Conservation (phyloP, 192 early-diverging fungal species). For the Coemansia asiatica region DNA sequence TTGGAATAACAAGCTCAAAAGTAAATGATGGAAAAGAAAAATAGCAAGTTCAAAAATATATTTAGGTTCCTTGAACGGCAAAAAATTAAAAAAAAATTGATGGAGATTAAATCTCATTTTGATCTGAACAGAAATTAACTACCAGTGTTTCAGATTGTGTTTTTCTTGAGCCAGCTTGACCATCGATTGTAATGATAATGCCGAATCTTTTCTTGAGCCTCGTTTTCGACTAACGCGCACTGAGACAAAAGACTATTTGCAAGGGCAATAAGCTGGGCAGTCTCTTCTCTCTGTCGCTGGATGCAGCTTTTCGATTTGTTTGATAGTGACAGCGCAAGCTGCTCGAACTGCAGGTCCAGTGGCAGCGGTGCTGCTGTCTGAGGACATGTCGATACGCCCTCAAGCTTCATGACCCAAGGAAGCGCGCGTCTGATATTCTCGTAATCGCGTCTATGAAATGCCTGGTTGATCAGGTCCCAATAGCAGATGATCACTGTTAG, state of each 20-base stretch:
- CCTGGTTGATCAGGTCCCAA: slow-evolving; percentile 20
- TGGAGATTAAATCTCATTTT: background rate
- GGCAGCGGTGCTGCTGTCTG: slow-evolving; percentile 24
- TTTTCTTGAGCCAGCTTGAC: slow-evolving; percentile 26
- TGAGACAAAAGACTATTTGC: slow-evolving; percentile 35
- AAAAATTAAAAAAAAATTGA: background rate
- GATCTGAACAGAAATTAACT: background rate
- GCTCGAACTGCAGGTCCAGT: slow-evolving; percentile 17
- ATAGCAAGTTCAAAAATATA: too few species aligned
- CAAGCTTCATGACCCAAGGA: slow-evolving; percentile 51
- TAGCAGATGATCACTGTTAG: slow-evolving; percentile 34
- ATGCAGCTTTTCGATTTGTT: slow-evolving; percentile 4
- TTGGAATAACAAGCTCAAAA: background rate
- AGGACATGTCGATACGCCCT: slow-evolving; percentile 21
- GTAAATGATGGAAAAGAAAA: background rate
- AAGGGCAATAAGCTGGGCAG: slow-evolving; percentile 18
- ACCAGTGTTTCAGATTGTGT: slow-evolving; percentile 5
- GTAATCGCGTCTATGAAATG: slow-evolving; percentile 15
- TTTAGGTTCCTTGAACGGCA: too few species aligned
- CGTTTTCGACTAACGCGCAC: slow-evolving; percentile 29
- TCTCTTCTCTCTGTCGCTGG: slow-evolving; percentile 22
- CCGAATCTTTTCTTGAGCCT: slow-evolving; percentile 20
- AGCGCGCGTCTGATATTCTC: slow-evolving; percentile 12
- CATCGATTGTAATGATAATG: slow-evolving; percentile 17
- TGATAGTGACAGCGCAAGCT: slow-evolving; percentile 11